Evolutionary conservation across 768 basidiomycete genomes (phyloP).

Genomic region (Porphyrellus cyaneotinctus): DNA sequence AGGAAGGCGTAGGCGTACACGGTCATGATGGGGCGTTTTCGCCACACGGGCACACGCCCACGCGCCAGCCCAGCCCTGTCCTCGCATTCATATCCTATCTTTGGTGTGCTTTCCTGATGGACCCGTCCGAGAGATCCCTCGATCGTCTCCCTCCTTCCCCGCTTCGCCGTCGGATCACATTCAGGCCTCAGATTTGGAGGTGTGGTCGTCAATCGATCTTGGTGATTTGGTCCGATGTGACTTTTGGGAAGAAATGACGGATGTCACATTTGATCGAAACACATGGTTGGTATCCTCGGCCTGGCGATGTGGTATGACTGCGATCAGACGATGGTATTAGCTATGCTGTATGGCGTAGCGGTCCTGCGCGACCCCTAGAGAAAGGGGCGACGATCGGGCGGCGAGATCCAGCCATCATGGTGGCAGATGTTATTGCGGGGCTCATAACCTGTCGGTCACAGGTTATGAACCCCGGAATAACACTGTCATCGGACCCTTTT

Average conservation of each 20-base stretch:
- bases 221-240: not conserved
- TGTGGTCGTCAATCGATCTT: conserved; percentile 2
- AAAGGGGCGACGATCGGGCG: not conserved
- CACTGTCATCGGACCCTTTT: conserved; percentile 12
- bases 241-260: not conserved
- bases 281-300: too few species aligned
- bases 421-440: conserved; percentile 21
- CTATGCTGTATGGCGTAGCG: conserved; percentile 8
- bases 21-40: too few species aligned
- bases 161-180: conserved; percentile 6
- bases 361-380: conserved; percentile 1
- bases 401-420: conserved; percentile 7
- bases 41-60: too few species aligned
- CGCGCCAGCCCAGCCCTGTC: not conserved
- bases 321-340: not conserved
- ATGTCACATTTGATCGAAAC: conserved; percentile 1
- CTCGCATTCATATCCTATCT: not conserved
- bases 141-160: not conserved
- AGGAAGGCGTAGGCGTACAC: too few species aligned
- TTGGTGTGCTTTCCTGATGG: not conserved
- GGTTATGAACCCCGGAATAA: conserved; percentile 17
- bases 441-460: conserved; percentile 21
- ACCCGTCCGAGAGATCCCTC: conserved; percentile 1
- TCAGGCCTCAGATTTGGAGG: conserved; percentile 1
- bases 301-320: not conserved